Conservation (phyloP, 345 rosid species). For the Clarkia xantiana region DNA sequence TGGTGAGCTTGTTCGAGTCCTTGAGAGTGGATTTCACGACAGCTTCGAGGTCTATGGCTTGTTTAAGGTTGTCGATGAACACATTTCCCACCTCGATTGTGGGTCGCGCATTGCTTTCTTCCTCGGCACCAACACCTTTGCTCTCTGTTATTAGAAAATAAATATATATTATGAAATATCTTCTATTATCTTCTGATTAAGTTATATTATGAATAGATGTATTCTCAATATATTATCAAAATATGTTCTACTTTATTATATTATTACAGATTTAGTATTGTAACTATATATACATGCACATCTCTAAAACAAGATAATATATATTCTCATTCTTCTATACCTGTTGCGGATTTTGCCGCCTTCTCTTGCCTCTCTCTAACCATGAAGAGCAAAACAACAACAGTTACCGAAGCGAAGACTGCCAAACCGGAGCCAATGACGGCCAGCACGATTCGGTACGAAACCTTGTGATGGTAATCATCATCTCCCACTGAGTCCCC, state of each 20-base stretch:
- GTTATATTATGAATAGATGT: too few relatives aligned
- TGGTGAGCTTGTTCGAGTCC: conserved; percentile 68
- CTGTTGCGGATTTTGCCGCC: conserved; percentile 26
- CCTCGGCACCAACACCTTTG: conserved; percentile 24
- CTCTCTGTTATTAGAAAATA: too few relatives aligned
- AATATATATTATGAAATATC: too few relatives aligned
- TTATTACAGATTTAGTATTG: conserved; percentile 27
- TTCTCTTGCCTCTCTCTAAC: conserved; percentile 94
- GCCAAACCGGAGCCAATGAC: conserved; percentile 88
- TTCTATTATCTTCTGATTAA: too few relatives aligned
- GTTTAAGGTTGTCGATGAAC: conserved; percentile 74
- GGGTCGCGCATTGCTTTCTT: conserved; percentile 34
- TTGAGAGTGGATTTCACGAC: conserved; percentile 67
- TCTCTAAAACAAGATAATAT: too few relatives aligned
- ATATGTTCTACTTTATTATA: too few relatives aligned
- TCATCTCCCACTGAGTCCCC: conserved; percentile 24
- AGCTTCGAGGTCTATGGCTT: conserved; percentile 82
- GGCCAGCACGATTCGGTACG: conserved; percentile 65
- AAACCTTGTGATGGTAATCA: conserved; percentile 62
- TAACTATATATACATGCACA: too few relatives aligned
- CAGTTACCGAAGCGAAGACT: conserved; percentile 66
- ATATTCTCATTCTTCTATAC: too few relatives aligned
- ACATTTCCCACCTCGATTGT: conserved; percentile 60
- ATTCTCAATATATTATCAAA: too few relatives aligned
- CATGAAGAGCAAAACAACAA: conserved; percentile 83